Evolutionary conservation across 768 basidiomycete genomes (phyloP).

Genomic region (Macrolepiota albuminosa): DNA sequence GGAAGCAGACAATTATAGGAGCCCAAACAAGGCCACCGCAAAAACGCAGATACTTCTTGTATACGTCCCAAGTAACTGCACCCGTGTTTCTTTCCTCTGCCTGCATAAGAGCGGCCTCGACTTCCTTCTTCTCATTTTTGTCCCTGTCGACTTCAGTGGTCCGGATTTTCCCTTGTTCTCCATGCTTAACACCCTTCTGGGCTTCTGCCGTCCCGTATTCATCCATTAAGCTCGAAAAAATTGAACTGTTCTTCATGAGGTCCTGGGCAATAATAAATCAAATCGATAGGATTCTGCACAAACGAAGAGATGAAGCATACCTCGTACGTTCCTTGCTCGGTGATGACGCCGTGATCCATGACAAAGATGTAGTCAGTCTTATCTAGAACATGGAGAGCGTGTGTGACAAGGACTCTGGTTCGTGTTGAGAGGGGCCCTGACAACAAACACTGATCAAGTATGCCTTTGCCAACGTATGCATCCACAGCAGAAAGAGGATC

Average conservation of each 20-base stretch:
- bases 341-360: slow-evolving; percentile 53
- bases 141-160: slow-evolving; percentile 1
- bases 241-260: slow-evolving; percentile 36
- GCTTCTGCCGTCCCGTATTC: slow-evolving; percentile 45
- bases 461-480: slow-evolving; percentile 65
- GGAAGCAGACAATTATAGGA: slow-evolving; percentile 38
- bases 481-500: slow-evolving; percentile 82
- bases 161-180: slow-evolving; percentile 8
- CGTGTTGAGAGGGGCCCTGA: slow-evolving; percentile 45
- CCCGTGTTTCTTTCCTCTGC: slow-evolving; percentile 55
- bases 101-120: slow-evolving; percentile 37
- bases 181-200: slow-evolving; percentile 25
- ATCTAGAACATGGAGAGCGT: slow-evolving; percentile 53
- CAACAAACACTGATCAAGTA: slow-evolving; percentile 58
- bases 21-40: slow-evolving; percentile 48
- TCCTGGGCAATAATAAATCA: slow-evolving; percentile 25
- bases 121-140: slow-evolving; percentile 21
- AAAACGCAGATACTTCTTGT: slow-evolving; percentile 40
- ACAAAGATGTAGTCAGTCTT: slow-evolving; percentile 62
- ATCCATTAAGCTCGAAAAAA: slow-evolving; percentile 49
- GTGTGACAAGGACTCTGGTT: slow-evolving; percentile 61
- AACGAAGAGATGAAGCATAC: slow-evolving; percentile 23
- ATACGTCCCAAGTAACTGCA: slow-evolving; percentile 44
- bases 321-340: slow-evolving; percentile 58
- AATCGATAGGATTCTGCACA: background rate